These are phyloP conservation scores for Mucor ambiguus DNA, from an alignment of 371 early-diverging fungal genomes.

Conservation along the genomic window DNA sequence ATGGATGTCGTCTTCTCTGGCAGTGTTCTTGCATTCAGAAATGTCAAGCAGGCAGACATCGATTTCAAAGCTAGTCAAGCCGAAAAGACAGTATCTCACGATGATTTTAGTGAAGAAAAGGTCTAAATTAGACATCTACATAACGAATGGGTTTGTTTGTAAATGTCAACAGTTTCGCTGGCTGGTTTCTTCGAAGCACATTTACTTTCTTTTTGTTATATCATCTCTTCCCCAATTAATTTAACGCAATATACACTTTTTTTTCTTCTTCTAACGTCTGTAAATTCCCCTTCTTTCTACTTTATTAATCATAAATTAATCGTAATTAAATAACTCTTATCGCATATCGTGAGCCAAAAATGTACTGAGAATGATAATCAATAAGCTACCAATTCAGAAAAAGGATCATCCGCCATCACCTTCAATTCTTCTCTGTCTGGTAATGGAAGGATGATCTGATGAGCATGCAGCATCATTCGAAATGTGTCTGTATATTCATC, in stretches of 20 bases:
- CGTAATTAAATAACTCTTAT: neutral
- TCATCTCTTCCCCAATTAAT: neutral
- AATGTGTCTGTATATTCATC: slow-evolving; percentile 40
- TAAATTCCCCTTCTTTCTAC: too few species aligned
- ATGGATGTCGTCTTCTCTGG: slow-evolving; percentile 60
- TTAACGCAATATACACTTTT: neutral
- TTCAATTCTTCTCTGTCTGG: slow-evolving; percentile 11
- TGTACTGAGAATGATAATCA: neutral
- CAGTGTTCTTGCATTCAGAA: slow-evolving; percentile 22
- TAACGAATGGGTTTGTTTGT: neutral
- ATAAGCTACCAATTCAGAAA: slow-evolving; percentile 10
- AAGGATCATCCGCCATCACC: slow-evolving; percentile 30
- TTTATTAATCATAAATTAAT: neutral
- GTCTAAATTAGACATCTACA: neutral
- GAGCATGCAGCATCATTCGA: slow-evolving; percentile 53
- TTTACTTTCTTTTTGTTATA: neutral
- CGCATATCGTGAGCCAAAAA: neutral
- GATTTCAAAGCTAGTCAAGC: neutral
- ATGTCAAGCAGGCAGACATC: slow-evolving; percentile 14
- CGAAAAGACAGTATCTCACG: neutral
- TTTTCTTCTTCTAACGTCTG: neutral
- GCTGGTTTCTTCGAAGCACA: neutral
- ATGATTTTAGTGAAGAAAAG: slow-evolving; percentile 4
- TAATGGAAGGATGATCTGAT: slow-evolving; percentile 31
- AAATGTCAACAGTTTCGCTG: neutral